Evolutionary conservation across 1,139 yeast genomes (phyloP), one percentile per base, ranked within the genome.

Genomic region (Diutina siamensis): DNA sequence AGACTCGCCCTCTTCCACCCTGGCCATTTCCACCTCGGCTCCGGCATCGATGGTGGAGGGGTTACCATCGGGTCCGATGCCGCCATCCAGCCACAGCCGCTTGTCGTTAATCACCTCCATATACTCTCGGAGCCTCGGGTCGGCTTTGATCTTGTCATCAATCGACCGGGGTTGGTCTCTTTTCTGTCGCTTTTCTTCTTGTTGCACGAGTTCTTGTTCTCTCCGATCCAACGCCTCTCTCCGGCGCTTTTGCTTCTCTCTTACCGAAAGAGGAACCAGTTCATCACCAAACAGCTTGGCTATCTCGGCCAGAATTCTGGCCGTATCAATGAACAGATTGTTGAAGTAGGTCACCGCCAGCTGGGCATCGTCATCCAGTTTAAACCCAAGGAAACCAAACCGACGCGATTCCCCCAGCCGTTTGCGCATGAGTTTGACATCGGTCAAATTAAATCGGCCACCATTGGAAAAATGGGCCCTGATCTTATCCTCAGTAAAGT

Each of bases 341-440:
- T 94, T 69, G 62, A 84, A 92, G 61, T 75, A 87, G 44, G 67
- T 70, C 5, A 82, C 92, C 0, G 97, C 96, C 44, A 71, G 74
- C 46, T 72, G 76, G 0, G 98, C 98, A 57, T 86, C 95, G 4
- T 65, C 72, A 22, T 66, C 71, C 15, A 78, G 71, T 56, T 78
- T 82, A 62, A 75, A 92, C 0, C 99, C 99, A 48, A 94, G 70
- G 57, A 92, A 92, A 13, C 96, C 97, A 69, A 94, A 94, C 53
- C 94, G 71, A 62, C 99, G 77, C 13, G 95, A 84, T 57, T 83
- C 84, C 32, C 98, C 98, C 53, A 77, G 78, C 54, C 82, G 73
- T 52, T 82, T 83, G 54, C 76, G 81, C 76, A 88, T 76, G 44
- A 92, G 69, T 61, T 84, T 87, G 44, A 86, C 92, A 71, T 92